phyloP scores from a whole-genome alignment of 2,329 filamentous ascomycete genomes.

The Aspergillus texensis region DNA sequence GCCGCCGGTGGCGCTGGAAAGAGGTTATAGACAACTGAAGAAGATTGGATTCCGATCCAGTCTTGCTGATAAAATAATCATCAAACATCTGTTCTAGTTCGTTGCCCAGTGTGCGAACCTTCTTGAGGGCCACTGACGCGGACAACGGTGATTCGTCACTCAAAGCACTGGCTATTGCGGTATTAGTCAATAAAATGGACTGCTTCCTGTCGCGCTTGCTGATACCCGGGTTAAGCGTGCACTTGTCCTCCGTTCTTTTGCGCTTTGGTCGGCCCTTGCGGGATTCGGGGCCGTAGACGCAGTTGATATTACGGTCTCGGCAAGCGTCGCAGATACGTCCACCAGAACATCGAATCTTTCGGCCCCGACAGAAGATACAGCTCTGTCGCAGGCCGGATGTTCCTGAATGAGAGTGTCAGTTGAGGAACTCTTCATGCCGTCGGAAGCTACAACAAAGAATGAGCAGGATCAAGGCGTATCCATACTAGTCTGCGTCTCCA shows the following conservation, averaged over 20 bases:
- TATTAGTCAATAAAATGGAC: background rate
- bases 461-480: background rate
- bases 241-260: background rate
- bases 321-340: constrained; percentile 10
- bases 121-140: background rate
- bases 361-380: constrained; percentile 11
- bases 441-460: background rate
- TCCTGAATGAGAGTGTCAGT: constrained; percentile 7
- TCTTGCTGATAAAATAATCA: constrained; percentile 8
- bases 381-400: constrained; percentile 10
- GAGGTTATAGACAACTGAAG: constrained; percentile 5
- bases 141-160: background rate
- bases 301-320: constrained; percentile 9
- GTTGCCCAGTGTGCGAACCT: background rate
- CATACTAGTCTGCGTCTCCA: background rate
- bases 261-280: constrained; percentile 11
- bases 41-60: constrained; percentile 2
- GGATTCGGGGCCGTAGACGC: constrained; percentile 13
- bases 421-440: background rate
- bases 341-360: constrained; percentile 13
- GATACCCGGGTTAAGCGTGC: background rate
- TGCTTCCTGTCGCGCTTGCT: background rate
- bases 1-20: background rate
- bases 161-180: background rate
- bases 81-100: constrained; percentile 10